A percentile compares a stretch with the other conserved stretches of the same genome.
These are phyloP conservation scores for Coemansia sp. DNA, from an alignment of 192 early-diverging fungal species.

Conservation along the genomic window DNA sequence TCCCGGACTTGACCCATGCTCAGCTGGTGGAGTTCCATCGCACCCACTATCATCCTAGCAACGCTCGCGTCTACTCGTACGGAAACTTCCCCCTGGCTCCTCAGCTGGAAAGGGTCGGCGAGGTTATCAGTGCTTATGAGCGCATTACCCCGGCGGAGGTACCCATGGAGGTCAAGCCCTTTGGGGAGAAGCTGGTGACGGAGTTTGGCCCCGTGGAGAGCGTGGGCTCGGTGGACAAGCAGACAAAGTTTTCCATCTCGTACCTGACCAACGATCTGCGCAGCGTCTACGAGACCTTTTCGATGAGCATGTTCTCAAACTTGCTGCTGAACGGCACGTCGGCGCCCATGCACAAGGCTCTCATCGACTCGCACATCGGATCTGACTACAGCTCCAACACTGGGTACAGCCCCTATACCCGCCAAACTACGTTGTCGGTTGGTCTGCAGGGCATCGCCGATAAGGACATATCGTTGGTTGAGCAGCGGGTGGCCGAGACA, in stretches of 20 bases:
- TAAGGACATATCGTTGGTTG: slow-evolving; percentile 60
- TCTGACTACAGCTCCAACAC: slow-evolving; percentile 87
- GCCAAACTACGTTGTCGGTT: slow-evolving; percentile 69
- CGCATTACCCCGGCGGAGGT: slow-evolving; percentile 50
- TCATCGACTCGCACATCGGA: slow-evolving; percentile 88
- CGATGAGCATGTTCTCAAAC: slow-evolving; percentile 72
- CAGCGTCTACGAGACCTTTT: slow-evolving; percentile 82
- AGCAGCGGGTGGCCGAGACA: slow-evolving; percentile 67
- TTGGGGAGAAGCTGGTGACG: slow-evolving; percentile 42
- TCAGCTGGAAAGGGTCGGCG: slow-evolving; percentile 69
- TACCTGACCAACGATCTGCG: slow-evolving; percentile 72
- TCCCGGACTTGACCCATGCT: slow-evolving; percentile 84
- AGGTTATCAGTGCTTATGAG: slow-evolving; percentile 59
- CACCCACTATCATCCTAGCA: slow-evolving; percentile 88
- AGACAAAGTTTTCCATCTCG: slow-evolving; percentile 73
- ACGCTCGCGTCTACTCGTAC: slow-evolving; percentile 89
- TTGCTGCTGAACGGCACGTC: slow-evolving; percentile 85
- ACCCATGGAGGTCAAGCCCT: slow-evolving; percentile 57
- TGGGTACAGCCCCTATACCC: slow-evolving; percentile 73
- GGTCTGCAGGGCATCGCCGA: slow-evolving; percentile 84
- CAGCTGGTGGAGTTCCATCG: slow-evolving; percentile 81
- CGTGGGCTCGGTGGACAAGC: slow-evolving; percentile 62
- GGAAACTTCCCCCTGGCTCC: slow-evolving; percentile 76
- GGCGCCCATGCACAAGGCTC: slow-evolving; percentile 89
- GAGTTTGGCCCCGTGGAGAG: slow-evolving; percentile 49